phyloP scores from a whole-genome alignment of 2,329 filamentous ascomycete genomes.

The Cladosporium sp. region DNA sequence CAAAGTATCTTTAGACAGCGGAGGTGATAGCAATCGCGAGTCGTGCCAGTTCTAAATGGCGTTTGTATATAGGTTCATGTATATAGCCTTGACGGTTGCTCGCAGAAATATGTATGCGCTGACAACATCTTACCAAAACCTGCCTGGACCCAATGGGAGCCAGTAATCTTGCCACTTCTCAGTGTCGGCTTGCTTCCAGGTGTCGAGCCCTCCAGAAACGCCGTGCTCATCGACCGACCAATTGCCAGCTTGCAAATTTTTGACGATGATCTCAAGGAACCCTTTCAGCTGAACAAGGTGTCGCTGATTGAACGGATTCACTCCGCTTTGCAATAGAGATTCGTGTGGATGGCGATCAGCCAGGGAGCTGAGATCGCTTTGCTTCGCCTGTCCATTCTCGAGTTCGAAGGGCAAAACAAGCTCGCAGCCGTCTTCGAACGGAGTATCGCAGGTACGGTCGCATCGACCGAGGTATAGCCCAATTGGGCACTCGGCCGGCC shows the following conservation, averaged over 20 bases:
- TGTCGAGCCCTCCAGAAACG: slow-evolving; percentile 16
- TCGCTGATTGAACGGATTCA: slow-evolving; percentile 13
- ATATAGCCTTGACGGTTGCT: no score
- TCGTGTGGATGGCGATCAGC: neutral
- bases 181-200: slow-evolving; percentile 16
- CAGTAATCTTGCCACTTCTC: slow-evolving; percentile 16
- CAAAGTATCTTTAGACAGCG: no score
- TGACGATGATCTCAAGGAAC: slow-evolving; percentile 14
- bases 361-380: slow-evolving; percentile 10
- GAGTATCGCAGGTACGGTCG: neutral
- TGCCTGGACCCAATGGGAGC: slow-evolving; percentile 13
- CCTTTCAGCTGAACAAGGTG: slow-evolving; percentile 13
- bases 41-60: no score
- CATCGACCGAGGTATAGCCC: slow-evolving; percentile 4
- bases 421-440: slow-evolving; percentile 6
- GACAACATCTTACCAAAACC: slow-evolving; percentile 16
- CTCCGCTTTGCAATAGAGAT: slow-evolving; percentile 14
- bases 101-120: no score
- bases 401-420: slow-evolving; percentile 2
- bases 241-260: slow-evolving; percentile 9
- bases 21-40: no score
- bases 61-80: no score
- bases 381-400: slow-evolving; percentile 8
- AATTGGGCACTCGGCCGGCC: neutral
- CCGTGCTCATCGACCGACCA: slow-evolving; percentile 16